Evolutionary conservation across 1,284 basidiomycete species (phyloP), one percentile per base, ranked within the genome.

Genomic region (Sutorius eximius): DNA sequence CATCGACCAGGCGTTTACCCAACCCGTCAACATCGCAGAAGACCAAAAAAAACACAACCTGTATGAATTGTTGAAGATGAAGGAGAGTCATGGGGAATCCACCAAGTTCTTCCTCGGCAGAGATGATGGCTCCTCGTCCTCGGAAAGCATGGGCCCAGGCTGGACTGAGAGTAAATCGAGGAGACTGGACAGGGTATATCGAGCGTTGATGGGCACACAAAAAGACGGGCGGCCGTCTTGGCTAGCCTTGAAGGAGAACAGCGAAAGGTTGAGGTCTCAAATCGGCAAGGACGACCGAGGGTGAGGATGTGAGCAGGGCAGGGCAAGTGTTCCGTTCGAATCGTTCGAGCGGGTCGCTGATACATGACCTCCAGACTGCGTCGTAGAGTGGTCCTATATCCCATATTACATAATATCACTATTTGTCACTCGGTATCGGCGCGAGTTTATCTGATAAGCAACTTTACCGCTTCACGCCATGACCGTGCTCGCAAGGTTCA

Each of bases 1-100:
- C 49, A 89, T 90, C 49, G 85, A 89, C 71, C 67, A 78, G 11
- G 82, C 82, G 1, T 89, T 90, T 61, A 69, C 59, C 45, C 67
- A 57, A 42, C 65, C 59, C 3, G 16, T 51, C 44, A 49, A 38
- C 29, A 49, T 64, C 13, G 38, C 27, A 15, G 57, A 64, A 24
- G 62, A 61, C 24, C 53, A 59, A 18, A 57, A 44, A 36, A 61
- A 61, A 27, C 61, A 72, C 45, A 30, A 56, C 1, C 3, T 55
- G 3, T 34, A 60, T 72, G 59, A 58, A 65, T 47, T 68, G 5
- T 16, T n/a, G 16, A 24, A 2, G 37, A 55, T 69, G 47, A 63
- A 74, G 54, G 46, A 51, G n/a, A 4, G 43, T 3, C 68, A 73
- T 41, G 61, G 66, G 46, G 49, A 59, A 7, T 66, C 71, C 24